A percentile compares a stretch with the other conserved stretches of the same genome.
phyloP scores from a whole-genome alignment of 805 yeast genomes.

The Wickerhamiella brachini region DNA sequence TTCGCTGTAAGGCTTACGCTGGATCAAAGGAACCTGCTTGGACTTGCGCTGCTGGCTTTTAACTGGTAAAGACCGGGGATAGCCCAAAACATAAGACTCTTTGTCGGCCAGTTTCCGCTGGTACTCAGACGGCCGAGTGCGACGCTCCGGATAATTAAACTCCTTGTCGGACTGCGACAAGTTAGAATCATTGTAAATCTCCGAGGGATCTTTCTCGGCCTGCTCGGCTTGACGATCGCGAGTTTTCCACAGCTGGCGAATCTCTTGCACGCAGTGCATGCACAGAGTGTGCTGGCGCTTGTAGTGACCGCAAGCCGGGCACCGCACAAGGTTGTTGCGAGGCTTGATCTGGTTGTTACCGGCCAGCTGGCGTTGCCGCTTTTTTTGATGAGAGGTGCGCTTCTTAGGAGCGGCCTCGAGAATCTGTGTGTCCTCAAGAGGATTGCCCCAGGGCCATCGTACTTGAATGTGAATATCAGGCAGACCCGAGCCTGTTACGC shows the following conservation, averaged over 20 bases:
- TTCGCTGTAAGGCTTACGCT: constrained; percentile 1
- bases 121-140: constrained; percentile 23
- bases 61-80: constrained; percentile 43
- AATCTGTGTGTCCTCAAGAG: constrained; percentile 50
- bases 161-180: constrained; percentile 13
- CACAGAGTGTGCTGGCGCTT: constrained; percentile 85
- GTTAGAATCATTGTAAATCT: constrained; percentile 17
- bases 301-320: constrained; percentile 91
- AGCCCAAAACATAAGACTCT: constrained; percentile 41
- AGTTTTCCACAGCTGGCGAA: constrained; percentile 55
- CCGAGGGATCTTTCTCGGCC: constrained; percentile 13
- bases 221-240: constrained; percentile 15
- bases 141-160: constrained; percentile 20
- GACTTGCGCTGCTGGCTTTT: constrained; percentile 18
- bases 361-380: constrained; percentile 69
- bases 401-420: constrained; percentile 81
- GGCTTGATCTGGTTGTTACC: constrained; percentile 70
- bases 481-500: neutral
- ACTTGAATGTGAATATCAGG: constrained; percentile 10
- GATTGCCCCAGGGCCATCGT: constrained; percentile 8
- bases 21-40: constrained; percentile 1
- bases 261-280: constrained; percentile 80
- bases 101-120: constrained; percentile 35
- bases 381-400: constrained; percentile 75
- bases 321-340: constrained; percentile 63